phyloP scores from a whole-genome alignment of 306 rosid genomes.

The Spatholobus suberectus region DNA sequence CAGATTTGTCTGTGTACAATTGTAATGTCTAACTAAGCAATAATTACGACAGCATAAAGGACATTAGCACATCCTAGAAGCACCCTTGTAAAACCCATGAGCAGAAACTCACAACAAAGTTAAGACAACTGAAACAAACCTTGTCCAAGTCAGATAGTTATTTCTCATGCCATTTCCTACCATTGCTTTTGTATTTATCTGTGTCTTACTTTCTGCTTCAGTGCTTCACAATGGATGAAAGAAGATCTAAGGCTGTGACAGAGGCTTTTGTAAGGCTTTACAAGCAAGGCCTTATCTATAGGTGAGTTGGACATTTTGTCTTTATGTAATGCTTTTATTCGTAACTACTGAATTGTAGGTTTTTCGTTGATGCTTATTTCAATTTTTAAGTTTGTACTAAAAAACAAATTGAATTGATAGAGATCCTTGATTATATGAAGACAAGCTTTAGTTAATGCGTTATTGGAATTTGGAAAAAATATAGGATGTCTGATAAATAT shows the following conservation, averaged over 20 bases:
- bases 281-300: conserved; percentile 77
- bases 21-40: too few species aligned
- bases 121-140: conserved; percentile 11
- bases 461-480: conserved; percentile 13
- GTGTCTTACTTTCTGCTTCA: conserved; percentile 41
- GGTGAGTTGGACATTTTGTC: conserved; percentile 56
- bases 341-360: conserved; percentile 24
- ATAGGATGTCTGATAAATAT: background rate
- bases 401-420: background rate
- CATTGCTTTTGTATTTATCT: background rate
- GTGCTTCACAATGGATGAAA: conserved; percentile 98
- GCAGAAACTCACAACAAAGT: background rate
- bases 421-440: background rate
- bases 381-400: background rate
- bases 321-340: conserved; percentile 21
- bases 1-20: too few species aligned
- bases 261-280: conserved; percentile 93
- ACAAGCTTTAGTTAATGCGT: background rate
- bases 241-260: conserved; percentile 83
- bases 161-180: conserved; percentile 18
- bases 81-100: background rate
- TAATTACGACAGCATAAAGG: too few species aligned
- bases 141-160: conserved; percentile 9
- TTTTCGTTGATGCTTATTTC: conserved; percentile 8
- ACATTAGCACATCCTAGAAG: too few species aligned